phyloP scores from a whole-genome alignment of 768 basidiomycete genomes.

The Pleurotus sapidus region DNA sequence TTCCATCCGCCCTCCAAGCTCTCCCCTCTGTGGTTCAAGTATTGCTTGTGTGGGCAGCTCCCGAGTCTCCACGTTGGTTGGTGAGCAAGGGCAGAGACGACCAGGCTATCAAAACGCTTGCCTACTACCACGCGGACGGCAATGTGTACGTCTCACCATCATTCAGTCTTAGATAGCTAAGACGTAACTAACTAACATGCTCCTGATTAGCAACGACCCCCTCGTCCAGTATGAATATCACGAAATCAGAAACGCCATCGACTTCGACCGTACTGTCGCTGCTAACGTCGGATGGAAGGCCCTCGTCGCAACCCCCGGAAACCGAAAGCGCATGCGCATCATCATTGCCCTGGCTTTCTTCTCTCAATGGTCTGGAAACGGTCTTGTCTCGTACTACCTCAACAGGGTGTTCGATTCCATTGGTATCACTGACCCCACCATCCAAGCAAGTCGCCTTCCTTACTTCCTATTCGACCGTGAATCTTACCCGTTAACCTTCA shows the following conservation, averaged over 20 bases:
- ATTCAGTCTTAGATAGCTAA: background rate
- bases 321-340: conserved; percentile 51
- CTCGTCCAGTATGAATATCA: conserved; percentile 52
- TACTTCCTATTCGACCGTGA: conserved; percentile 1
- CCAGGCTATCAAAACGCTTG: conserved; percentile 46
- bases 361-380: conserved; percentile 45
- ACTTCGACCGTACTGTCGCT: conserved; percentile 23
- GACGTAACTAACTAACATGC: conserved; percentile 19
- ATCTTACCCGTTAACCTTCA: conserved; percentile 36
- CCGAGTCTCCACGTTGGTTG: conserved; percentile 33
- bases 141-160: conserved; percentile 22
- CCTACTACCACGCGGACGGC: conserved; percentile 55
- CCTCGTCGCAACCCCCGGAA: conserved; percentile 47
- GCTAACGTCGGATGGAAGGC: conserved; percentile 40
- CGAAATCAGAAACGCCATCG: conserved; percentile 53
- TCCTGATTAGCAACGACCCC: conserved; percentile 44
- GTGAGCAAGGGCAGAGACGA: conserved; percentile 31
- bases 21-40: conserved; percentile 31
- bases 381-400: conserved; percentile 48
- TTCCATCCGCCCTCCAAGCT: conserved; percentile 31
- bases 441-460: conserved; percentile 17
- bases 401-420: conserved; percentile 51
- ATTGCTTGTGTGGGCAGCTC: conserved; percentile 33
- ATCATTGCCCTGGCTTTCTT: conserved; percentile 58
- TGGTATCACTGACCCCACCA: conserved; percentile 29